Base-by-base conservation (phyloP, 805 yeast genomes). In the Soucietia sequanensis region DNA sequence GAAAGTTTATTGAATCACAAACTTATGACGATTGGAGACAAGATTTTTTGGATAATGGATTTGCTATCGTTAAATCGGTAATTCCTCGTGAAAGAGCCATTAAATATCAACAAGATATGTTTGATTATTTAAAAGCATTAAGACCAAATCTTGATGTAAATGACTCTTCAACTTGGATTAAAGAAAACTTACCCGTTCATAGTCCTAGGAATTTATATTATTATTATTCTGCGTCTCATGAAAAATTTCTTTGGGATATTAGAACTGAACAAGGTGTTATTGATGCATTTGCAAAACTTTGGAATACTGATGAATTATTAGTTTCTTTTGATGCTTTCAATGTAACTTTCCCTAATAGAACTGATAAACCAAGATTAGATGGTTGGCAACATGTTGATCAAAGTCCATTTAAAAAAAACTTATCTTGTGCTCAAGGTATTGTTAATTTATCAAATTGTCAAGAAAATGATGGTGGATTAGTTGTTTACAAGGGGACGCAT, bases 321-420 rank as follows among this genome's bases (percentile, higher is more conserved):
- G 64, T 55, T n/a, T 53, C 60, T 13, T 59, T 58, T 41, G 66
- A 59, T 37, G 54, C 52, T 6, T 30, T 60, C 19, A 60, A 59
- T 39, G 41, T 58, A 23, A 40, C 52, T 6, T 42, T 59, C 15
- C 66, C 64, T 4, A 50, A 33, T 20, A 46, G 41, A 31, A 33
- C 35, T 17, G 45, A 48, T 31, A 40, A 38, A 25, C 36, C 36
- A 10, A 28, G 28, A 6, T 13, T 34, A 9, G 37, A 15, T 4
- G 38, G 48, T 10, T 60, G 66, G 66, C 61, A 54, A 13, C 66
- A 60, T 47, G 51, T 60, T 16, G 64, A 60, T 35, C 64, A 58
- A 36, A 48, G 57, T 13, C 64, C 64, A 4, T 52, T 36, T 38
- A 55, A 58, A 30, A 27, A 38, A 3, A 59, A 60, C 4, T 34